Evolutionary conservation across 2,329 filamentous ascomycete species (phyloP).

Genomic region (Scedosporium dehoogii): DNA sequence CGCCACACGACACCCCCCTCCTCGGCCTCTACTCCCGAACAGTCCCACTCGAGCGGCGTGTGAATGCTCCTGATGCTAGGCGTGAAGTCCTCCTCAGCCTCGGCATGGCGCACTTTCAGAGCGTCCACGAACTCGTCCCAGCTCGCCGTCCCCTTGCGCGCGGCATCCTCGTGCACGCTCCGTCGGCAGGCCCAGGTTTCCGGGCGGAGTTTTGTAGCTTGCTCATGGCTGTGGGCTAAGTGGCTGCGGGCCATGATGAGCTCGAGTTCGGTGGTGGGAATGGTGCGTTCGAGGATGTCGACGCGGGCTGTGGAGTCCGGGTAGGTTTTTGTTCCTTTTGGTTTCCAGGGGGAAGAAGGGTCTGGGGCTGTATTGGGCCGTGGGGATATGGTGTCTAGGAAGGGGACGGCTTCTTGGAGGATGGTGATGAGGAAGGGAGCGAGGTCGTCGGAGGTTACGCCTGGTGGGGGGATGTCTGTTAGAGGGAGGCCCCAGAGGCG

Average conservation of each 20-base stretch:
- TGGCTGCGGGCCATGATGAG: slow-evolving; percentile 24
- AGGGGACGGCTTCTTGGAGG: slow-evolving; percentile 48
- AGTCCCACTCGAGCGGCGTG: slow-evolving; percentile 28
- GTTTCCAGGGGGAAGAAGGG: slow-evolving; percentile 30
- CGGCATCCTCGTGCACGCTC: slow-evolving; percentile 48
- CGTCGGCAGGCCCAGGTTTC: slow-evolving; percentile 58
- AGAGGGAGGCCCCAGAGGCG: slow-evolving; percentile 42
- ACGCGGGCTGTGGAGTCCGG: slow-evolving; percentile 39
- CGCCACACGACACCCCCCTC: slow-evolving; percentile 32
- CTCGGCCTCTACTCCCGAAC: slow-evolving; percentile 26
- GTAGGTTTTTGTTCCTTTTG: slow-evolving; percentile 38
- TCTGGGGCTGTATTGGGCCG: slow-evolving; percentile 11
- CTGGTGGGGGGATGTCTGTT: slow-evolving; percentile 33
- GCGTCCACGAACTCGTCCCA: slow-evolving; percentile 54
- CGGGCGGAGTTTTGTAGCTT: slow-evolving; percentile 12
- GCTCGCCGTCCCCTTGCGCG: slow-evolving; percentile 40
- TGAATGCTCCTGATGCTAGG: slow-evolving; percentile 26
- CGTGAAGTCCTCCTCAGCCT: slow-evolving; percentile 30
- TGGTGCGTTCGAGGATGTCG: slow-evolving; percentile 40
- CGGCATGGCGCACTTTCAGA: slow-evolving; percentile 41
- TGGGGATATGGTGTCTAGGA: slow-evolving; percentile 45
- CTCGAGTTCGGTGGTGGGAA: slow-evolving; percentile 34
- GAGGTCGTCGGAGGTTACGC: slow-evolving; percentile 31
- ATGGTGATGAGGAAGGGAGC: slow-evolving; percentile 39
- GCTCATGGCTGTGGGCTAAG: slow-evolving; percentile 14